Conservation (phyloP, 192 early-diverging fungal species). For the Podila epicladia region DNA sequence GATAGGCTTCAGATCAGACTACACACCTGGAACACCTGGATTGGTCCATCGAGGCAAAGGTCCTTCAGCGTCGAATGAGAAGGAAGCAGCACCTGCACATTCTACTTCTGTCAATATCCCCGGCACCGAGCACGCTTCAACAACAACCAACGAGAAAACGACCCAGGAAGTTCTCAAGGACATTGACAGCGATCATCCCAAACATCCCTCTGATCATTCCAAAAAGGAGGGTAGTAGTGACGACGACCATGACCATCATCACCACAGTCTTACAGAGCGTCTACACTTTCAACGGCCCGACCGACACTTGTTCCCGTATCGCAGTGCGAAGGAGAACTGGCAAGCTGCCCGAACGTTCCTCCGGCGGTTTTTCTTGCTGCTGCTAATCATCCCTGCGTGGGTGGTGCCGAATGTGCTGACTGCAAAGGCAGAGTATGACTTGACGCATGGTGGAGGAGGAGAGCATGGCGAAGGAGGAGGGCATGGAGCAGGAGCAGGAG, state of each 20-base stretch:
- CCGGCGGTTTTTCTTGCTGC: constrained; percentile 34
- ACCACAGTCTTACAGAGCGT: constrained; percentile 14
- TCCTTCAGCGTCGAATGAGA: too few relatives aligned
- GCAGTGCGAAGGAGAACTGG: constrained; percentile 23
- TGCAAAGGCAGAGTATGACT: constrained; percentile 11
- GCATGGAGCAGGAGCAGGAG: neutral
- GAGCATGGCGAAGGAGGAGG: neutral
- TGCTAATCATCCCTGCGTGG: constrained; percentile 44
- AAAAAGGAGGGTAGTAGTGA: neutral
- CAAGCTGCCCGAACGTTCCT: constrained; percentile 31
- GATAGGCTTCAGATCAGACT: too few relatives aligned
- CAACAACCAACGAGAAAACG: too few relatives aligned
- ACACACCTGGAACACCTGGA: too few relatives aligned
- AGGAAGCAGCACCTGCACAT: too few relatives aligned
- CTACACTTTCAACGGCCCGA: constrained; percentile 28
- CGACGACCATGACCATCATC: neutral
- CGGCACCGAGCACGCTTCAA: too few relatives aligned
- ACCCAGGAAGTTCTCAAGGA: too few relatives aligned
- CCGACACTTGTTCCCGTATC: constrained; percentile 36
- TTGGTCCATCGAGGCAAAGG: too few relatives aligned
- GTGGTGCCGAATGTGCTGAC: constrained; percentile 31
- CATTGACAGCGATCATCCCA: too few relatives aligned
- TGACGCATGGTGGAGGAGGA: neutral
- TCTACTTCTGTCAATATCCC: too few relatives aligned
- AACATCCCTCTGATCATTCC: too few relatives aligned